Evolutionary conservation across 805 yeast genomes (phyloP), one percentile per base, ranked within the genome.

Genomic region (Metschnikowia sp.): DNA sequence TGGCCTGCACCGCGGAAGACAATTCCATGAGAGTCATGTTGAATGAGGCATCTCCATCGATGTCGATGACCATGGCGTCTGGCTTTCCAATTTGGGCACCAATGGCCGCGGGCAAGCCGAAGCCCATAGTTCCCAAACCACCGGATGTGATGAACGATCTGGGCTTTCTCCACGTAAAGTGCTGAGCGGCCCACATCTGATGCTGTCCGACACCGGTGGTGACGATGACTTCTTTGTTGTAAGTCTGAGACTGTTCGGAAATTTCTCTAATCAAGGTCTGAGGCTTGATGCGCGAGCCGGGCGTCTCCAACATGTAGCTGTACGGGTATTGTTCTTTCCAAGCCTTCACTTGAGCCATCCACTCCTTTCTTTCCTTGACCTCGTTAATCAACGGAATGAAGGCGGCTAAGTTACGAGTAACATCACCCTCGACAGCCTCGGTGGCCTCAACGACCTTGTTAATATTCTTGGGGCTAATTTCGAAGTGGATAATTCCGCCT

Each of bases 171-270:
- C 97, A 92, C 44, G 90, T 82, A 82, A 87, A 91, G 70, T 90
- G 91, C 75, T 94, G 99, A 29, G 98, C 98, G 34, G 98, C 95
- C 99, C 99, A 92, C 99, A 92, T 92, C 76, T 92, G 99, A 78
- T 92, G 99, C 77, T 94, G 99, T 51, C 99, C 99, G 44, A 94
- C 98, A 78, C 99, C 99, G 33, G 99, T 94, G 45, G 98, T 86
- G 59, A 92, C 85, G 59, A 91, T 81, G 49, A 88, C 90, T 58
- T 87, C 91, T 62, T 81, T 87, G 54, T 75, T 76, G 47, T 78
- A 77, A 45, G 74, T 79, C 42, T 72, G 68, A 31, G 90, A 83
- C 58, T 90, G 84, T 52, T 81, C 78, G 3, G 94, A 81, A 47
- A 94, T 78, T 69, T 88, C 92, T 39, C 77, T 68, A 54, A 94